Percentiles rank a stretch among this genome's conserved stretches.
Conservation (phyloP, 164 flowering plant species). For the Buxus sempervirens region DNA sequence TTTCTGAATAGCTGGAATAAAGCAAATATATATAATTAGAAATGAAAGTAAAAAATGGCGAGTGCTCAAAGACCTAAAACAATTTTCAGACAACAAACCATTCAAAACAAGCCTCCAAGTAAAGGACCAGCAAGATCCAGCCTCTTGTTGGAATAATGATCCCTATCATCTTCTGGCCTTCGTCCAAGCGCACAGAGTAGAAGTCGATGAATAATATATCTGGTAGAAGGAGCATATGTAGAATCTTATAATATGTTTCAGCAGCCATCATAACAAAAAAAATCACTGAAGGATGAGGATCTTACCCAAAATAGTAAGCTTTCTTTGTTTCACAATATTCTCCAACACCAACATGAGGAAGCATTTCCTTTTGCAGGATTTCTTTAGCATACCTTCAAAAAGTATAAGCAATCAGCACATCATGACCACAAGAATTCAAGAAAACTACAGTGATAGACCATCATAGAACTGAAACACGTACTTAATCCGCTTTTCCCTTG, state of each 20-base stretch:
- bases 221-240: constrained; percentile 19
- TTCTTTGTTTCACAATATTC: constrained; percentile 98
- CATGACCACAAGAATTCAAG: too few species aligned
- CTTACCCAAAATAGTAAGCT: constrained; percentile 96
- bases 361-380: constrained; percentile 98
- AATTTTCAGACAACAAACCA: constrained; percentile 45
- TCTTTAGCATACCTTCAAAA: constrained; percentile 81
- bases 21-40: constrained; percentile 11
- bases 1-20: constrained; percentile 85
- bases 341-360: constrained; percentile 96
- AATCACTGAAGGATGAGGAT: not conserved
- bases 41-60: not conserved
- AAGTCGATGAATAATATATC: constrained; percentile 93
- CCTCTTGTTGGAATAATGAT: constrained; percentile 97
- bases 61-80: not conserved
- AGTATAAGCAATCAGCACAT: not conserved
- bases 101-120: constrained; percentile 91
- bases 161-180: constrained; percentile 97
- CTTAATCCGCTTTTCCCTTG: constrained; percentile 93
- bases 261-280: constrained; percentile 2
- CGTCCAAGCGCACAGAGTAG: constrained; percentile 91
- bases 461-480: constrained; percentile 28
- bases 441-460: too few species aligned
- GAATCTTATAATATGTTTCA: not conserved
- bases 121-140: constrained; percentile 36